Conservation (phyloP, 1,284 basidiomycete genomes). For the Ustilago xerochloae region DNA sequence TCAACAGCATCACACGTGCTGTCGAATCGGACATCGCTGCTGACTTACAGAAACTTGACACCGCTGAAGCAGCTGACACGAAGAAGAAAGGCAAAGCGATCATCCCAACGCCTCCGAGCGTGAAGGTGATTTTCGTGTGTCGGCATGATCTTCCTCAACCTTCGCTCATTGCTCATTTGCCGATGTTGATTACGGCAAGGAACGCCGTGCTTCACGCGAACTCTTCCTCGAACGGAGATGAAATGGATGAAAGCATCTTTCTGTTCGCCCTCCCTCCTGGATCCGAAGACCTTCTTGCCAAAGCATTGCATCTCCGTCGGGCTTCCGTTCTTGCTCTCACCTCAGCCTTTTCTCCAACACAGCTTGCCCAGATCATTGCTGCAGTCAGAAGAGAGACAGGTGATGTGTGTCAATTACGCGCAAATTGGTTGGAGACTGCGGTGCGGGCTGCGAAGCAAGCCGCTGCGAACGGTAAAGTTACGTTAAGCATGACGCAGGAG, state of each 20-base stretch:
- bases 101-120: neutral
- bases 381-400: slow-evolving; percentile 28
- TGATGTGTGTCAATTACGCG: slow-evolving; percentile 9
- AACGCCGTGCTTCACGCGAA: slow-evolving; percentile 31
- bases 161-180: slow-evolving; percentile 35
- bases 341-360: neutral
- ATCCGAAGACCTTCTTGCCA: slow-evolving; percentile 25
- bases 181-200: slow-evolving; percentile 32
- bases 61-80: neutral
- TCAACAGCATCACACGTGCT: slow-evolving; percentile 44
- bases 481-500: slow-evolving; percentile 3
- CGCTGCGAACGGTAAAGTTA: neutral
- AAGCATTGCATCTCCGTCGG: slow-evolving; percentile 24
- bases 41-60: slow-evolving; percentile 7
- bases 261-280: slow-evolving; percentile 40
- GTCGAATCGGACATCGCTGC: slow-evolving; percentile 28
- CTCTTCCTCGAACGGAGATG: neutral
- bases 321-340: slow-evolving; percentile 34
- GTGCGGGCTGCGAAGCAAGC: slow-evolving; percentile 13
- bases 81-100: slow-evolving; percentile 14
- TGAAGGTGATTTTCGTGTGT: slow-evolving; percentile 45
- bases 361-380: slow-evolving; percentile 2
- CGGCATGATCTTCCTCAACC: slow-evolving; percentile 33
- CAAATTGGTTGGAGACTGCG: slow-evolving; percentile 38
- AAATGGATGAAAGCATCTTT: neutral